Base-by-base conservation (phyloP, 441 rosid species). In the Kokia cookei region DNA sequence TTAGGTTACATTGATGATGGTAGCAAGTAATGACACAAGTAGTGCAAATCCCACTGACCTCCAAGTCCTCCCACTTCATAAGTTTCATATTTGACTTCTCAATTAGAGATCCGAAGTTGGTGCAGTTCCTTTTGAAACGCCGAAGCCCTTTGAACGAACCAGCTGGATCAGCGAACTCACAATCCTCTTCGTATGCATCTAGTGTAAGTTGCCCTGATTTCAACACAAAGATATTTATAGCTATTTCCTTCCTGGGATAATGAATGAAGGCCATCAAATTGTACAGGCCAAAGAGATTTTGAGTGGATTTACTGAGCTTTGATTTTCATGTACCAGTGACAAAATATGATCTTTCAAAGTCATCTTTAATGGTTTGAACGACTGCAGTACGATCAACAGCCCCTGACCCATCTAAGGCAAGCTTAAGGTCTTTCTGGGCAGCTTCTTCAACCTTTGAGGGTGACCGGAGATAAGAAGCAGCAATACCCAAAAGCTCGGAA, bases 131-230 rank as follows among this genome's bases (percentile, higher is more conserved):
- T 82, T 87, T 91, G 88, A 94, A 94, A 71, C 99, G 96, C 61
- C 57, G 22, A 75, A 94, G 96, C 47, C 98, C 99, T 75, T 76
- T 91, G 74, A 93, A 94, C 24, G 98, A 94, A 54, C 99, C 97
- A 0, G 99, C 99, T 14, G 99, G 99, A 81, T 94, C 99, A 0
- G 97, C 99, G 77, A 94, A 94, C 77, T 93, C 97, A 22, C 99
- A 94, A 69, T 90, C 86, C 77, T 91, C 97, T 78, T 93, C 97
- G 35, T 94, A 94, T 5, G 86, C 98, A 66, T 76, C 84, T 10
- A 86, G 82, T 0, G 98, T 87, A 27, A 94, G 85, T 72, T 87
- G 83, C 70, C 97, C 97, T 92, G 78, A 60, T 61, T 73, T 64
- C 69, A 32, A 70, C 47, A 32, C 62, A 73, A 15, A n/a, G 14